Conservation (phyloP, 2,329 filamentous ascomycete species). For the Colletotrichum sp. region DNA sequence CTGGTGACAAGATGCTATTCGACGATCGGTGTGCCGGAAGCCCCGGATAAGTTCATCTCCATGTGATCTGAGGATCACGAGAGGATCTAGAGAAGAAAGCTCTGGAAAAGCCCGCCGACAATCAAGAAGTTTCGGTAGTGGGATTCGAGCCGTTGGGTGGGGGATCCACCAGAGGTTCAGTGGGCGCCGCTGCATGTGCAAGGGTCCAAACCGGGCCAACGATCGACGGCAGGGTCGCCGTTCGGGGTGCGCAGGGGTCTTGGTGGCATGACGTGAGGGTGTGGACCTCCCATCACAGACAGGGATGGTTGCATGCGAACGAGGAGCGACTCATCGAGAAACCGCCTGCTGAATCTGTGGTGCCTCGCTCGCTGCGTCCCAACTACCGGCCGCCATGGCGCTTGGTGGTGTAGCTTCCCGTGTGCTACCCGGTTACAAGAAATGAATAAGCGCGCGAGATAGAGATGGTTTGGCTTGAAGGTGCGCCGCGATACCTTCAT, state of each 20-base stretch:
- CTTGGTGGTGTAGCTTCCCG: background rate
- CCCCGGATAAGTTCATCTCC: background rate
- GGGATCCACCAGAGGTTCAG: constrained; percentile 1
- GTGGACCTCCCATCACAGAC: background rate
- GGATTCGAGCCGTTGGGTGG: background rate
- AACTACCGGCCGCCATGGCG: background rate
- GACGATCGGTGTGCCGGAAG: background rate
- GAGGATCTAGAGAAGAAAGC: background rate
- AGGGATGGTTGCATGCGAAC: background rate
- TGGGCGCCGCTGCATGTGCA: background rate
- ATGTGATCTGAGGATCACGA: constrained; percentile 8
- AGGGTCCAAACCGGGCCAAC: background rate
- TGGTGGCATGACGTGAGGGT: background rate
- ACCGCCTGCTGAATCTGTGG: background rate
- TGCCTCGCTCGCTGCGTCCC: background rate
- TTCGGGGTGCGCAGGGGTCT: background rate
- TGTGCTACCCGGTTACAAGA: background rate
- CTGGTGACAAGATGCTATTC: background rate
- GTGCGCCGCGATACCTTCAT: background rate
- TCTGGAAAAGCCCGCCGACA: background rate
- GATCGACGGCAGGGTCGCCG: constrained; percentile 12
- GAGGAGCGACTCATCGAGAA: background rate
- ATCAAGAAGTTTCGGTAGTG: background rate
- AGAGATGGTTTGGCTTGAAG: background rate
- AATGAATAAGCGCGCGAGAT: background rate